These are phyloP conservation scores for Tetrapisispora pingtungensis DNA, from an alignment of 805 yeast species.

Conservation along the genomic window DNA sequence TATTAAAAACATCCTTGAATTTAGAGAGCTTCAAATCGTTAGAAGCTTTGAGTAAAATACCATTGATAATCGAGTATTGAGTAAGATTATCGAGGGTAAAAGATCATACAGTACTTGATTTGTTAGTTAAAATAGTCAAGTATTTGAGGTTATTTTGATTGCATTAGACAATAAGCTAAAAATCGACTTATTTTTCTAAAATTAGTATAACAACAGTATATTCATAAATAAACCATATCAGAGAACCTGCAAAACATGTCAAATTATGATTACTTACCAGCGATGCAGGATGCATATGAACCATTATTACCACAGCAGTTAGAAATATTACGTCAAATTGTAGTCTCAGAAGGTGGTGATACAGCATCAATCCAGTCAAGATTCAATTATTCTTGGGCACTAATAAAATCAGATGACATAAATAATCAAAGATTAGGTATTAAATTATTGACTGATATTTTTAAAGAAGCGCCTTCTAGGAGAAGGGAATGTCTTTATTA, in stretches of 20 bases:
- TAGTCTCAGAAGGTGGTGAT: constrained; percentile 65
- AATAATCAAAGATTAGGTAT: constrained; percentile 73
- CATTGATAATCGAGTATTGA: no score
- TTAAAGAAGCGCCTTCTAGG: constrained; percentile 68
- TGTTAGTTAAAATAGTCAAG: no score
- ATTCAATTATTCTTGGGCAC: constrained; percentile 95
- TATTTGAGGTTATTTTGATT: no score
- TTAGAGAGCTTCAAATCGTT: no score
- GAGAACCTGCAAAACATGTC: constrained; percentile 9
- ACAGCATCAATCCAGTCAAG: constrained; percentile 70
- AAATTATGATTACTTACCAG: constrained; percentile 22
- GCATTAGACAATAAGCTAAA: no score
- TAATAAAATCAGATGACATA: constrained; percentile 57
- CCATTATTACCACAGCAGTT: constrained; percentile 66
- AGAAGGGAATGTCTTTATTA: constrained; percentile 87
- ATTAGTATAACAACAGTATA: no score
- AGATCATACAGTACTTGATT: no score
- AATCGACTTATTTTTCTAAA: no score
- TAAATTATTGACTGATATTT: constrained; percentile 55
- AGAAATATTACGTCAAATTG: constrained; percentile 64
- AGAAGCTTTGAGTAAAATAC: no score
- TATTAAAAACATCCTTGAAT: not conserved
- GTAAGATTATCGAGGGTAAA: no score
- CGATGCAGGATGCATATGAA: constrained; percentile 25
- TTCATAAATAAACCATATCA: no score